Base-by-base conservation (phyloP, 2,329 filamentous ascomycete genomes). In the Hymenoscyphus fructigenus region DNA sequence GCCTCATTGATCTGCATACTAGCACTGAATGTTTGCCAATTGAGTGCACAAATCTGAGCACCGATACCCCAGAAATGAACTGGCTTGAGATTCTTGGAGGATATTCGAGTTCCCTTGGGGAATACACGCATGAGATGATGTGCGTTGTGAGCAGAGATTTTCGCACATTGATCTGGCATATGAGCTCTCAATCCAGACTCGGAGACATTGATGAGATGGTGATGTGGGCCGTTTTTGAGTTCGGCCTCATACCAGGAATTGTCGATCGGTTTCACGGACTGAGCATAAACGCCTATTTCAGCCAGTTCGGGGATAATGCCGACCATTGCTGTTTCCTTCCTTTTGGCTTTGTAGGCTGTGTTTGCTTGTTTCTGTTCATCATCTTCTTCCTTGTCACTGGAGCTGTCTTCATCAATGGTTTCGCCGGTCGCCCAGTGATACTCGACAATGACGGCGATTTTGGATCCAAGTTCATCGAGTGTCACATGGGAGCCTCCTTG, bases 141-240 rank as follows among this genome's bases (percentile, higher is more conserved):
- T 0, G 87, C 78, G 67, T 91, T 91, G 77, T 91, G 88, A 0
- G 74, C 73, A 0, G 84, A 78, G 61, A 91, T 87, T 38, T 81
- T 79, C 15, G 78, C 71, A 57, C 77, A 79, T 56, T 77, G 72
- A 1, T 73, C 74, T 1, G 84, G 82, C 63, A 90, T 77, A 62
- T 86, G 80, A 1, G 78, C 72, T 2, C 79, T 76, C 0, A 90
- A 78, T 0, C 85, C 85, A 0, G 82, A 83, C 74, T 91, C 88
- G 1, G 88, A 90, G 2, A 91, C 82, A 71, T 91, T 91, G 81
- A 89, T 88, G 67, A 89, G 82, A 64, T 88, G 87, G 71, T 89
- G 84, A 66, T 88, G 85, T 36, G 86, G 87, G 0, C 81, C 77
- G 59, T 79, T 76, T 41, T 80, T 76, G 4, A 84, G 75, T 2